Evolutionary conservation across 1,284 basidiomycete genomes (phyloP), one percentile per base, ranked within the genome.

Genomic region (Schizopora paradoxa): DNA sequence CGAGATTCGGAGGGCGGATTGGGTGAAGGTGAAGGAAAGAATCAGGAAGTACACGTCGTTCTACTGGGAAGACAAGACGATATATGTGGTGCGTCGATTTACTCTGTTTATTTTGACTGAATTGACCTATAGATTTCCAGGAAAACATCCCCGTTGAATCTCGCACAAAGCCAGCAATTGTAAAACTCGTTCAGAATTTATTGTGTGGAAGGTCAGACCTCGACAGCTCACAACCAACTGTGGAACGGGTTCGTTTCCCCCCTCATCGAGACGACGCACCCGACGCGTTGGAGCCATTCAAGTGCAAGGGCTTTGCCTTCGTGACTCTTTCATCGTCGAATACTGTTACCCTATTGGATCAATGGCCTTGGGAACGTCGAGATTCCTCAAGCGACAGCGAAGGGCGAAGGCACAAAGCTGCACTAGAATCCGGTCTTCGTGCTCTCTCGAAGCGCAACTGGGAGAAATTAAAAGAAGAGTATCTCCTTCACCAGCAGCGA

Each of bases 251-350:
- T 29, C 53, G 61, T 5, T 66, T 86, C 19, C 80, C 77, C 6
- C 65, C 72, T 0, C 82, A 85, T 56, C 72, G 78, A 56, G 72
- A 76, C 38, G 83, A 85, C 57, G 66, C 68, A 45, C 69, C 72
- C 0, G 70, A 63, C 2, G 68, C 72, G 22, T 47, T 61, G 4
- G 27, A 14, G 22, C 41, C 49, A 6, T 76, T 78, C 0, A 73
- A 72, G 50, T 82, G 73, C 60, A 88, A 82, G 66, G 82, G 82
- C 0, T 88, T 87, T 51, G 82, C 83, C 0, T 73, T 89, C 16
- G 65, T 88, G 38, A 75, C 74, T 0, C 64, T 88, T 31, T 60
- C 67, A 0, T 51, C 58, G 4, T 23, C 57, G 2, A 59, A 65
- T 1, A 68, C 76, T 29, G 68, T 65, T 3, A 51, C 58, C 1